Evolutionary conservation across 148 eudicot genomes (phyloP).

Genomic region (Cornus suecica): DNA sequence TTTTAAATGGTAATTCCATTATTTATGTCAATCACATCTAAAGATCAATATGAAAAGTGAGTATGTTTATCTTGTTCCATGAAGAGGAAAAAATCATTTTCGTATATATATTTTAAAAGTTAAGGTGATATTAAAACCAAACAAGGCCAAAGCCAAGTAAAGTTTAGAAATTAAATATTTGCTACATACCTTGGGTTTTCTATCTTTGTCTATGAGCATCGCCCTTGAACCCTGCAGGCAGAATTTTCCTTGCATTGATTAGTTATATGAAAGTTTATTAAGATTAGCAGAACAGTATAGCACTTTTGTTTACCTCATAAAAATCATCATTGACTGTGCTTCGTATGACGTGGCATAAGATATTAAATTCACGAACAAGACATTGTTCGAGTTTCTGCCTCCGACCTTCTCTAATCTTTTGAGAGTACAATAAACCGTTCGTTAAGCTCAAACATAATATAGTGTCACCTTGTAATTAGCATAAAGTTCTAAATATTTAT

Average conservation of each 20-base stretch:
- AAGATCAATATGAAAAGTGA: too few relatives aligned
- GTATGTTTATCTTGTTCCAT: too few relatives aligned
- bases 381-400: constrained; percentile 22
- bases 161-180: too few relatives aligned
- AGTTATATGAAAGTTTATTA: background rate
- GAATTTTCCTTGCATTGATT: background rate
- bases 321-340: constrained; percentile 19
- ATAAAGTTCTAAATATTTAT: too few relatives aligned
- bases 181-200: constrained; percentile 31
- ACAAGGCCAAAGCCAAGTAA: too few relatives aligned
- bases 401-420: constrained; percentile 39
- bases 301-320: constrained; percentile 18
- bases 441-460: background rate
- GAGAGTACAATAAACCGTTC: too few relatives aligned
- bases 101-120: too few relatives aligned
- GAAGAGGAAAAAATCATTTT: too few relatives aligned
- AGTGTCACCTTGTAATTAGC: too few relatives aligned
- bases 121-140: too few relatives aligned
- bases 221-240: constrained; percentile 37
- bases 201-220: constrained; percentile 31
- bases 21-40: too few relatives aligned
- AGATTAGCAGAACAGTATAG: background rate
- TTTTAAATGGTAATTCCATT: too few relatives aligned
- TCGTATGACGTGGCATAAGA: constrained; percentile 3
- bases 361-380: constrained; percentile 24